A percentile compares a stretch with the other conserved stretches of the same genome.
Evolutionary conservation across 177 flowering plant genomes (phyloP).

Genomic region (Vitis hybrid): DNA sequence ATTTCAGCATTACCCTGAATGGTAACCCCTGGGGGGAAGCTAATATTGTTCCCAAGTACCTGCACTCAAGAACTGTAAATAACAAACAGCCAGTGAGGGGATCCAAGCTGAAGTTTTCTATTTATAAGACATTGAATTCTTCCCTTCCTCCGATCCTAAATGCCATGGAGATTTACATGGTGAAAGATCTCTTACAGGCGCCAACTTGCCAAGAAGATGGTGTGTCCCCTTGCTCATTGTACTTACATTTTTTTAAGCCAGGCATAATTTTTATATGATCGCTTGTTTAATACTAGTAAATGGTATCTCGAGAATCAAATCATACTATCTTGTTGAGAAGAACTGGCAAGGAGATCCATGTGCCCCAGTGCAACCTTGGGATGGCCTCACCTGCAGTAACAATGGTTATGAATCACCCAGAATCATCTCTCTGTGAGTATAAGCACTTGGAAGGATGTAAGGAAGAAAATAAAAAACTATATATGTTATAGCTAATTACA

Average conservation of each 20-base stretch:
- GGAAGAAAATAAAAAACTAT: too few relatives aligned
- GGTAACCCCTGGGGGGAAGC: background rate
- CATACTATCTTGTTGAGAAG: slow-evolving; percentile 3
- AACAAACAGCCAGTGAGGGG: slow-evolving; percentile 4
- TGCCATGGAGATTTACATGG: slow-evolving; percentile 25
- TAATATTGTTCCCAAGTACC: slow-evolving; percentile 8
- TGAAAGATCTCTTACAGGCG: background rate
- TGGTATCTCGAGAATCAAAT: slow-evolving; percentile 19
- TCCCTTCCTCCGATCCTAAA: slow-evolving; percentile 30
- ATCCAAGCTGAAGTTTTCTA: slow-evolving; percentile 9
- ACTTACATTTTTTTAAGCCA: background rate
- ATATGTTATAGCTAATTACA: too few relatives aligned
- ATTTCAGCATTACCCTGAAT: slow-evolving; percentile 22
- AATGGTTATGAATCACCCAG: background rate
- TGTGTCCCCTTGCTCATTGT: background rate
- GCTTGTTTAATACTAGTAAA: slow-evolving; percentile 8
- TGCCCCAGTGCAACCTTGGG: slow-evolving; percentile 9
- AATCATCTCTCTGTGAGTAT: slow-evolving; percentile 3
- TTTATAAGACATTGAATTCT: slow-evolving; percentile 9
- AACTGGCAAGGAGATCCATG: slow-evolving; percentile 36
- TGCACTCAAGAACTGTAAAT: slow-evolving; percentile 1
- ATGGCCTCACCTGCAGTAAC: slow-evolving; percentile 12
- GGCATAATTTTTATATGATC: background rate
- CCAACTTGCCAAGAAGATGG: slow-evolving; percentile 16
- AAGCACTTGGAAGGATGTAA: background rate